phyloP scores from a whole-genome alignment of 1,284 basidiomycete species.

The Leccinum pallidistipes region DNA sequence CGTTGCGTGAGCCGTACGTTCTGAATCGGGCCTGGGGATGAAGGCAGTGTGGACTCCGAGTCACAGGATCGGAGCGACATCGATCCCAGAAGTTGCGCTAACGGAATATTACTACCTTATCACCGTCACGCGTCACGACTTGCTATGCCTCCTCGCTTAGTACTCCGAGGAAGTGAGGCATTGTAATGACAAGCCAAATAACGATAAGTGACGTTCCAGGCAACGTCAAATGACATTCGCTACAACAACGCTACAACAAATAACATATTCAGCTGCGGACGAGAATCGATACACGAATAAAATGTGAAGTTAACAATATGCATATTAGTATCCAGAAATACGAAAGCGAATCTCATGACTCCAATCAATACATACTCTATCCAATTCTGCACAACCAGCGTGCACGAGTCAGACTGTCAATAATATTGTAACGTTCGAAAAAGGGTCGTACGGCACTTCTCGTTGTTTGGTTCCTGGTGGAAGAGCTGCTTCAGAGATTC shows the following conservation, averaged over 20 bases:
- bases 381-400: neutral
- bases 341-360: slow-evolving; percentile 6
- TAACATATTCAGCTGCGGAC: slow-evolving; percentile 5
- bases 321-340: slow-evolving; percentile 9
- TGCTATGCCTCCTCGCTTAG: neutral
- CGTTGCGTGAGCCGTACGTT: slow-evolving; percentile 1
- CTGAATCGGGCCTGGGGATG: neutral
- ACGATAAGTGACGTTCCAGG: neutral
- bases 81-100: no score
- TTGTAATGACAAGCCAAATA: slow-evolving; percentile 3
- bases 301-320: slow-evolving; percentile 6
- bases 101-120: neutral
- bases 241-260: slow-evolving; percentile 4
- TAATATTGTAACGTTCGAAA: neutral
- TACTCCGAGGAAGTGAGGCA: slow-evolving; percentile 1
- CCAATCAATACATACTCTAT: neutral
- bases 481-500: neutral
- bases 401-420: neutral
- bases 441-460: neutral
- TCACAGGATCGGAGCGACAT: neutral
- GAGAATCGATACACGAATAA: slow-evolving; percentile 12
- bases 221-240: neutral
- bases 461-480: slow-evolving; percentile 4
- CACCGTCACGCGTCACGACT: neutral
- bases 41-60: neutral